These are phyloP conservation scores for Phytophthora rubi DNA, from an alignment of 352 stramenopile species.

Conservation along the genomic window DNA sequence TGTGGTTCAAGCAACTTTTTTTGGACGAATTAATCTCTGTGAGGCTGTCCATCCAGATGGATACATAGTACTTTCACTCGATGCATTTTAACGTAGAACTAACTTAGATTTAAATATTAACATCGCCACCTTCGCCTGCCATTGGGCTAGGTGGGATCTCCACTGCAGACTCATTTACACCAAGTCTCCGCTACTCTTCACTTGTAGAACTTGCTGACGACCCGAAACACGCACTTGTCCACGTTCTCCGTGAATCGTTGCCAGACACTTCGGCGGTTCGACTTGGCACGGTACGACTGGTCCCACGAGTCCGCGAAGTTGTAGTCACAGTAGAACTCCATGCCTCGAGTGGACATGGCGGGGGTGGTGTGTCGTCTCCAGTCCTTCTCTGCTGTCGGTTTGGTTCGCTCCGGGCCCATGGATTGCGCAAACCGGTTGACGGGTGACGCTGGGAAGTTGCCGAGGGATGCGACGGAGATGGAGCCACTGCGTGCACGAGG, in stretches of 20 bases:
- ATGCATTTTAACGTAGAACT: no score
- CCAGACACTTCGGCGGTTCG: conserved; percentile 35
- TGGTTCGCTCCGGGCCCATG: conserved; percentile 18
- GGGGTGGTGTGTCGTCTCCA: conserved; percentile 28
- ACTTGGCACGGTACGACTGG: conserved; percentile 18
- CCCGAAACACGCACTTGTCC: conserved; percentile 37
- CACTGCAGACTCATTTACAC: background rate
- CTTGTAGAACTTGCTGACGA: conserved; percentile 44
- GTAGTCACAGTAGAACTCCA: conserved; percentile 20
- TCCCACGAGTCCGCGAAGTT: conserved; percentile 19
- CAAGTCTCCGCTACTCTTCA: conserved; percentile 7
- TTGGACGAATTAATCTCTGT: no score
- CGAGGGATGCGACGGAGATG: conserved; percentile 28
- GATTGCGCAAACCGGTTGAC: conserved; percentile 36
- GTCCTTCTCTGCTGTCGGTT: conserved; percentile 6
- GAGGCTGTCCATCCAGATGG: no score
- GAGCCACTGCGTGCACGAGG: conserved; percentile 34
- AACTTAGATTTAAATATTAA: conserved; percentile 17
- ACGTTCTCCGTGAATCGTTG: conserved; percentile 33
- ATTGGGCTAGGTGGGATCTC: conserved; percentile 10
- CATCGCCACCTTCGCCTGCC: conserved; percentile 11
- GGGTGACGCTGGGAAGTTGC: conserved; percentile 15
- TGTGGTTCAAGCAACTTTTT: no score
- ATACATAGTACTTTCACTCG: no score
- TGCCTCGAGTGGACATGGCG: conserved; percentile 21